Evolutionary conservation across 2,329 filamentous ascomycete genomes (phyloP), one percentile per base, ranked within the genome.

Genomic region (Aspergillus ruber): DNA sequence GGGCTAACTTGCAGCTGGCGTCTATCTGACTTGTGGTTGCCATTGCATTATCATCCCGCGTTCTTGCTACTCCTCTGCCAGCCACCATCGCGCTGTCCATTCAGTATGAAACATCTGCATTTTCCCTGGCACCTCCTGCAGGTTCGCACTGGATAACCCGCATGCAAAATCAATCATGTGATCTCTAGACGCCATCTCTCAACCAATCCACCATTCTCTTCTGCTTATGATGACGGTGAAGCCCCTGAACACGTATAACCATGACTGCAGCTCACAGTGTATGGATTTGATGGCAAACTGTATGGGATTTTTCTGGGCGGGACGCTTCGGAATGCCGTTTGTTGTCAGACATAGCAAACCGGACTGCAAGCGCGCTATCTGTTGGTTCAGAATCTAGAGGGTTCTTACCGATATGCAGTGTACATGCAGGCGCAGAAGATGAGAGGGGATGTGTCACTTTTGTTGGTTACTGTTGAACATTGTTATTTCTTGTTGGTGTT

Each of bases 131-230:
- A n/a, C 18, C 20, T 53, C 45, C 56, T 63, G 62, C 63, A 65
- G 58, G 56, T 62, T 62, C 52, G 54, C 58, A 50, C 56, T 59
- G 62, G 60, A 54, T 57, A 57, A 55, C 61, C 33, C 64, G 64
- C 64, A 67, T 59, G 52, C 51, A 49, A 42, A 46, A 56, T 59
- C 53, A 56, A 61, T 69, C 66, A 69, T 69, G 66, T 69, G 66
- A 69, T 63, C 53, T 27, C 21, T n/a, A 50, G 50, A 54, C 56
- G 53, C 44, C 51, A 46, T 45, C 43, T 51, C 36, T 56, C 54
- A 48, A 57, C 59, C 63, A 63, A 60, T 56, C 50, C 57, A 47
- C 45, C 49, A 42, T 53, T 48, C 50, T 55, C 44, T 27, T 44
- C 33, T 45, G 49, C 8, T 47, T 53, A 56, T 56, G 54, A 52